Evolutionary conservation across 768 basidiomycete species (phyloP), one percentile per base, ranked within the genome.

Genomic region (Phanerochaete sordida): DNA sequence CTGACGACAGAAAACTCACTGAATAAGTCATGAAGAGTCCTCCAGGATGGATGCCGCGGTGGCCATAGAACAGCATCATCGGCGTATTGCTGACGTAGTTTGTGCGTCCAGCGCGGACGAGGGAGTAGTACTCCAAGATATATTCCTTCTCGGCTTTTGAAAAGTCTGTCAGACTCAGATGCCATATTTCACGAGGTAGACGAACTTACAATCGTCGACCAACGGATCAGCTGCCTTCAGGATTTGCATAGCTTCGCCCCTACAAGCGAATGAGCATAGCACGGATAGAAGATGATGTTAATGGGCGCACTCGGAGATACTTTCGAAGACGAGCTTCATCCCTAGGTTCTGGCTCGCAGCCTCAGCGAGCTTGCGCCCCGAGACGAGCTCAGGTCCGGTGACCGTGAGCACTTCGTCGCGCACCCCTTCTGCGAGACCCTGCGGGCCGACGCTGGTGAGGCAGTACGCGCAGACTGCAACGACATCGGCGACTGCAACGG

Each of bases 91-190:
- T 61, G 46, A 63, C 60, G 57, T 69, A 69, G 64, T 65, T 67
- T 35, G 72, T 69, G 65, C 70, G 73, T 8, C 71, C 72, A 56
- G 69, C 72, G 28, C 70, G 66, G n/a, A 73, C 70, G n/a, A 68
- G 72, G 43, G 69, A 67, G 51, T 65, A 71, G 53, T 66, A 68
- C 60, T 75, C 75, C 59, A 69, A 62, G 54, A 72, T 57, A 50
- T 72, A 72, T 56, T 72, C 69, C 56, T 69, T 71, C 55, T 73
- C 72, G n/a, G 71, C 59, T 62, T 31, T 13, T 7, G 47, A n/a
- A 47, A 23, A 6, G 53, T 43, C 28, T n/a, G n/a, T n/a, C 26
- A 57, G 43, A 21, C 39, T 59, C n/a, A 52, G 16, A 5, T 49
- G 24, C 5, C 12, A 7, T 23, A 13, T 16, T 21, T 3, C 12